Evolutionary conservation across 352 stramenopile species (phyloP), one percentile per base, ranked within the genome.

Genomic region (Phytophthora boehmeriae): DNA sequence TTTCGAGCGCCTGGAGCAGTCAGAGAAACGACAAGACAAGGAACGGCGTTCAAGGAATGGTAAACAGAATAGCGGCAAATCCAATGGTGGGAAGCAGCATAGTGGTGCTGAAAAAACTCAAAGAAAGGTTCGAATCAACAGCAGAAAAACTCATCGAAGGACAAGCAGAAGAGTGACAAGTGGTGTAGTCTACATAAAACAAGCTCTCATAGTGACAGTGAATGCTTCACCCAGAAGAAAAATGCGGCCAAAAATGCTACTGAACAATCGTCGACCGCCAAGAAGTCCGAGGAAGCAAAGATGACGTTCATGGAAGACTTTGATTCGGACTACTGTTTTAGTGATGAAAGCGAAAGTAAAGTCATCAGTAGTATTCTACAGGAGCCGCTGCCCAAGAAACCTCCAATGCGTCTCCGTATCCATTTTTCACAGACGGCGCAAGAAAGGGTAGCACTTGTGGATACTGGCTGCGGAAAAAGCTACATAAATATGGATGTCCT

Each of bases 141-240:
- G 14, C 25, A 52, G 16, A 5, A 19, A 8, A 16, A 54, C 1
- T 20, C 25, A 20, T 10, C 16, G 8, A 4, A 54, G 4, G 11
- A 54, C 32, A 43, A 54, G 13, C 6, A 8, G 1, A 19, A 53
- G 1, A 45, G 25, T 5, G 19, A 22, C 1, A 54, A 51, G 13
- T 57, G 56, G 46, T 64, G 57, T 13, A 65, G 49, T 28, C 13
- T 65, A 13, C 57, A 58, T 23, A 53, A 65, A 5, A 54, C 41
- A 0, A 13, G 0, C 1, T 59, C 57, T 0, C 38, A 58, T 35
- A 59, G 48, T 27, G 47, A 65, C n/a, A 49, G 25, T 8, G 41
- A 65, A 14, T 65, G 39, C 22, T 65, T 65, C 8, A 54, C 48
- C 0, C 57, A 65, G 8, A 8, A 58, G 8, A 54, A 54, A 13